phyloP scores from a whole-genome alignment of 1,284 basidiomycete species.

The Phylloboletellus chloephorus region DNA sequence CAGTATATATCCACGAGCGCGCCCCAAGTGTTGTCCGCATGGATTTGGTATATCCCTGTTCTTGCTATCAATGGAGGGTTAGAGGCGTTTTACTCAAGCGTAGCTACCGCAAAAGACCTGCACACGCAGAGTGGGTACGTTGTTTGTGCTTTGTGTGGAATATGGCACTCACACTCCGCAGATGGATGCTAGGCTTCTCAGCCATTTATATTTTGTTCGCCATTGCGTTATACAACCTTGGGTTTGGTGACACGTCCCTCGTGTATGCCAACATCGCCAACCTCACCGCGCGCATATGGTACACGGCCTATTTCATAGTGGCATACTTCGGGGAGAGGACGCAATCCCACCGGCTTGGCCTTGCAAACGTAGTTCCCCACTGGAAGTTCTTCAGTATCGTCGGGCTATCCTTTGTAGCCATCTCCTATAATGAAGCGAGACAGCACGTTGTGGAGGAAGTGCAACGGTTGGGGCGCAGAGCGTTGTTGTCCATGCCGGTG shows the following conservation, averaged over 20 bases:
- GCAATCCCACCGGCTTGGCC: conserved; percentile 19
- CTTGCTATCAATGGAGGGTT: conserved; percentile 85
- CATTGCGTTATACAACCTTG: conserved; percentile 43
- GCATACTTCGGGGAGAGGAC: conserved; percentile 33
- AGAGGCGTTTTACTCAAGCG: conserved; percentile 84
- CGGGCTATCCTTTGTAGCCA: conserved; percentile 28
- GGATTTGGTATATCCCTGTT: conserved; percentile 82
- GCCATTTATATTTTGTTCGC: conserved; percentile 53
- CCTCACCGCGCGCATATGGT: conserved; percentile 53
- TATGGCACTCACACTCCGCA: conserved; percentile 18
- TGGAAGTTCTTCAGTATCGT: conserved; percentile 31
- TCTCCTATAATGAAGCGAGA: conserved; percentile 25
- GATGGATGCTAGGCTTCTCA: conserved; percentile 70
- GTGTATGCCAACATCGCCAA: conserved; percentile 73
- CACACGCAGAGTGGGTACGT: conserved; percentile 57
- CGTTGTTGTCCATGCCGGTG: conserved; percentile 32
- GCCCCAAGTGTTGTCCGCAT: conserved; percentile 67
- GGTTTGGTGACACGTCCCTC: conserved; percentile 63
- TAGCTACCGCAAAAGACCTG: conserved; percentile 61
- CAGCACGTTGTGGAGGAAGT: conserved; percentile 24
- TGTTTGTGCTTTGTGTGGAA: conserved; percentile 3
- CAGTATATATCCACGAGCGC: conserved; percentile 72
- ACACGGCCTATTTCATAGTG: conserved; percentile 38
- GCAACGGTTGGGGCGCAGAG: conserved; percentile 23
- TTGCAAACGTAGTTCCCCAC: conserved; percentile 32